Conservation (phyloP, 2,329 filamentous ascomycete species). For the Colletotrichum sp. region DNA sequence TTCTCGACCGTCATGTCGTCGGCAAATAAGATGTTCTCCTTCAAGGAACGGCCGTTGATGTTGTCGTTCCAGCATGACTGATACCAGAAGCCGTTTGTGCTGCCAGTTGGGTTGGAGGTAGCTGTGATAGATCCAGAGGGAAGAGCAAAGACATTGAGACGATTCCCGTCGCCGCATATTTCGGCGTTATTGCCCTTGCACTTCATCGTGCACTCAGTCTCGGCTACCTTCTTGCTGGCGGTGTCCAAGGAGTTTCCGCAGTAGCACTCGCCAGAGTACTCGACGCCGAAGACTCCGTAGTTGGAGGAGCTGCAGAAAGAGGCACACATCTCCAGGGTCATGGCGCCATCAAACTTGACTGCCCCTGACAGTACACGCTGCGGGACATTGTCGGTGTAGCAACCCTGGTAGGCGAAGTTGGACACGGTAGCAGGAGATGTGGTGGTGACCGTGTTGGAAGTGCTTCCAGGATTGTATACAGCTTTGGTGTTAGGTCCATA, state of each 20-base stretch:
- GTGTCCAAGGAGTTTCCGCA: conserved; percentile 36
- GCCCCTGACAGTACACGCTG: conserved; percentile 42
- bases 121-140: not conserved
- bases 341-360: conserved; percentile 43
- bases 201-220: conserved; percentile 35
- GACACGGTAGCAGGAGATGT: not conserved
- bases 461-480: not conserved
- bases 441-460: not conserved
- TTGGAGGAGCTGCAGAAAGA: conserved; percentile 36
- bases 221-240: conserved; percentile 27
- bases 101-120: conserved; percentile 24
- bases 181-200: conserved; percentile 21
- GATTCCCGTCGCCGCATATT: not conserved
- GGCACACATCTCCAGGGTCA: conserved; percentile 37
- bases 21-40: not conserved
- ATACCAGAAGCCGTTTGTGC: not conserved
- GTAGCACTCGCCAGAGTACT: conserved; percentile 43
- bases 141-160: not conserved
- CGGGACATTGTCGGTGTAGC: not conserved
- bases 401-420: not conserved
- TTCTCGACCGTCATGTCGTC: not conserved
- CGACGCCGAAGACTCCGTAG: conserved; percentile 45
- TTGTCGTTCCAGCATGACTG: not conserved
- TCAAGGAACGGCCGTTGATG: not conserved
- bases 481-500: conserved; percentile 20